These are phyloP conservation scores for Tetracentron sinense DNA, from an alignment of 164 flowering plant genomes.

Conservation along the genomic window DNA sequence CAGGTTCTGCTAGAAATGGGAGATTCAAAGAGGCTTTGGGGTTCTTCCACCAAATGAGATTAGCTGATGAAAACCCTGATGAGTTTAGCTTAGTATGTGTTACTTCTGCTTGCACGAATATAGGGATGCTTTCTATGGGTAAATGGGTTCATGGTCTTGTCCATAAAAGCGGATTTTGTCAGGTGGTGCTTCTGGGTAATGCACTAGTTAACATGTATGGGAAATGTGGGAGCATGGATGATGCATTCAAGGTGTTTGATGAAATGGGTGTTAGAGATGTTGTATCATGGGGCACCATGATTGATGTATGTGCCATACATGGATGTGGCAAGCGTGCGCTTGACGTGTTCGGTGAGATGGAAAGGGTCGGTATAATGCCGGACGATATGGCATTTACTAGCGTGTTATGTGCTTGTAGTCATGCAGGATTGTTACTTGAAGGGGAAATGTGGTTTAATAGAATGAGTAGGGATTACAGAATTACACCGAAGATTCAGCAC, in stretches of 20 bases:
- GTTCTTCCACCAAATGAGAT: constrained; percentile 12
- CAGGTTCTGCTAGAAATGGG: constrained; percentile 21
- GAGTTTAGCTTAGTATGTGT: constrained; percentile 17
- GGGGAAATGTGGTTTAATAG: constrained; percentile 15
- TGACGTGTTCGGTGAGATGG: constrained; percentile 13
- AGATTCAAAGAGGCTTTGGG: constrained; percentile 7
- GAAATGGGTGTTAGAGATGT: constrained; percentile 16
- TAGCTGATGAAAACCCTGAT: constrained; percentile 4
- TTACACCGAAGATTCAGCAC: constrained; percentile 20
- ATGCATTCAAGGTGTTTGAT: constrained; percentile 19
- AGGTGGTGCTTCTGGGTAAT: constrained; percentile 18
- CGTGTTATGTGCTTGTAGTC: constrained; percentile 22
- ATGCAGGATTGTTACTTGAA: constrained; percentile 17
- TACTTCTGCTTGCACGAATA: constrained; percentile 19
- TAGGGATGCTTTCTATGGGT: constrained; percentile 18
- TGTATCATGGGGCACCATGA: constrained; percentile 26
- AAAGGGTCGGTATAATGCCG: constrained; percentile 10
- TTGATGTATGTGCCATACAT: constrained; percentile 19
- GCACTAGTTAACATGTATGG: constrained; percentile 24
- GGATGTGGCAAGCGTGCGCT: constrained; percentile 17
- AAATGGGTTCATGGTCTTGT: constrained; percentile 20
- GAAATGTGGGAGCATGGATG: constrained; percentile 16
- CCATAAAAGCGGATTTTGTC: constrained; percentile 12
- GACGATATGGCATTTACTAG: constrained; percentile 22
- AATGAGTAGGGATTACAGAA: constrained; percentile 11